Percentiles rank a stretch among this genome's conserved stretches.
Evolutionary conservation across 2,329 filamentous ascomycete species (phyloP).

Genomic region (Trichoderma endophyticum): DNA sequence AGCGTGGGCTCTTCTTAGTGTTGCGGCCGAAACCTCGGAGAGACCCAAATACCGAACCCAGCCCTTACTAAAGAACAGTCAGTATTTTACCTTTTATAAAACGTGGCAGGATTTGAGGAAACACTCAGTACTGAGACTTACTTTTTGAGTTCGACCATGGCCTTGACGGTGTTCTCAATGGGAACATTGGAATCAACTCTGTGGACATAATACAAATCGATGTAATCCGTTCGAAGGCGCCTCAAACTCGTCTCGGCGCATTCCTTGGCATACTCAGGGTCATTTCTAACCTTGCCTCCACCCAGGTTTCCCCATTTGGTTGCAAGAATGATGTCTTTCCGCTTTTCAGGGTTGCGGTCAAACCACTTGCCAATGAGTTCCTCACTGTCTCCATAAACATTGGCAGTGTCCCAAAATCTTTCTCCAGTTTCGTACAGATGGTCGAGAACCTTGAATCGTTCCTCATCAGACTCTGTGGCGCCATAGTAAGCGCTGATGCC

Average conservation of each 20-base stretch:
- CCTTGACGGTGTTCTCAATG: conserved; percentile 48
- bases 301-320: conserved; percentile 33
- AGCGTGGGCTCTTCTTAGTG: conserved; percentile 49
- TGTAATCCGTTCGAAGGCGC: conserved; percentile 47
- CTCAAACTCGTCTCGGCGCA: conserved; percentile 37
- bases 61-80: conserved; percentile 37
- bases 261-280: conserved; percentile 20
- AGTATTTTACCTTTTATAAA: neutral
- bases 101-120: neutral
- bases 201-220: conserved; percentile 57
- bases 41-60: conserved; percentile 58
- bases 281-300: neutral
- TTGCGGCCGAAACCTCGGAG: conserved; percentile 48
- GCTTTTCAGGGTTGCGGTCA: conserved; percentile 41
- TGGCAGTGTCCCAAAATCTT: conserved; percentile 50
- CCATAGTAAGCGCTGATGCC: conserved; percentile 42
- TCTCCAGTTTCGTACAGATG: conserved; percentile 48
- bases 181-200: conserved; percentile 46
- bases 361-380: conserved; percentile 51
- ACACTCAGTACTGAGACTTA: neutral
- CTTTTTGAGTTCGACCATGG: conserved; percentile 46
- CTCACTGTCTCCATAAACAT: conserved; percentile 48
- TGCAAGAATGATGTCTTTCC: conserved; percentile 48
- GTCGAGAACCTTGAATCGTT: conserved; percentile 52
- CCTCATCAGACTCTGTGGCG: conserved; percentile 41